Base-by-base conservation (phyloP, 305 asterid species). In the Fraxinus baroniana region DNA sequence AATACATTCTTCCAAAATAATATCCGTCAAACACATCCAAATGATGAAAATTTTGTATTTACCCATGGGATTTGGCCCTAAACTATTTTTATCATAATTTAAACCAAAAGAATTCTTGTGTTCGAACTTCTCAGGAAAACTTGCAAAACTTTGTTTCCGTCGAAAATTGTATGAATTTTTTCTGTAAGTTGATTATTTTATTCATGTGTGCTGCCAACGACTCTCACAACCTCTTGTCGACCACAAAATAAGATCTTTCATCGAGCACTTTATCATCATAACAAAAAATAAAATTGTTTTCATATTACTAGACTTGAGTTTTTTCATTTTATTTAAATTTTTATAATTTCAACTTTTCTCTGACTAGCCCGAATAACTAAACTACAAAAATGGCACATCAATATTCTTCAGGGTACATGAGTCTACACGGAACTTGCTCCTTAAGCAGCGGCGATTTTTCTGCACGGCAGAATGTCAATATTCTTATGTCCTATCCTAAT, bases 361-460 rank as follows among this genome's bases (percentile, higher is more conserved):
- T 26, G 35, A 28, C 17, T 28, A 28, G 36, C 36, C 12, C 9
- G 74, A 68, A 68, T 10, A 26, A 12, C 32, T 20, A 20, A 55
- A 60, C 28, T 62, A 22, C 74, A 68, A 18, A 68, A 68, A 12
- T 28, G 74, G 37, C 36, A 76, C 4, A 41, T 17, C 13, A 2
- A 74, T 17, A 28, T 46, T 33, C 77, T 76, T 79, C 66, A 81
- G 87, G 44, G 82, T 36, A 75, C 62, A 68, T 81, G 79, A 80
- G 74, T 82, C 79, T 80, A 64, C 79, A 81, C 71, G 80, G 74
- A 77, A 84, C 73, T 70, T 9, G 78, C 77, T 82, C 89, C 89
- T 84, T 79, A 84, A 39, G 75, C 73, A 76, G 73, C 80, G 71
- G 68, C 86, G 78, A 82, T 76, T 46, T 79, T 71, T 82, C 52